Base-by-base conservation (phyloP, 805 yeast species). In the Yarrowia phangngaensis region DNA sequence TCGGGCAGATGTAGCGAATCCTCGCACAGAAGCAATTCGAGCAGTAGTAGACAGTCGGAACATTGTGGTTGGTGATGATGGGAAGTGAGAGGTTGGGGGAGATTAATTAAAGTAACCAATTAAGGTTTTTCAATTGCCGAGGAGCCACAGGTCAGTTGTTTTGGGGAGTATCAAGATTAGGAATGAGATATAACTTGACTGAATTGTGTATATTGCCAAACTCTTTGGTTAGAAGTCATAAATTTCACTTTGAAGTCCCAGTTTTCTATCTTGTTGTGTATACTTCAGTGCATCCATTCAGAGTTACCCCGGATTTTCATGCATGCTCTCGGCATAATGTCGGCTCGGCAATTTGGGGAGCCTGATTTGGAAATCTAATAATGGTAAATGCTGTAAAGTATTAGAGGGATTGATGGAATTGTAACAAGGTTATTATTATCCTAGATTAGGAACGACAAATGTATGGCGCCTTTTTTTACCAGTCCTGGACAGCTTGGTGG, bases 291-390 rank as follows among this genome's bases (percentile, higher is more conserved):
- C n/a, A n/a, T n/a, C n/a, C n/a, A n/a, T n/a, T n/a, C n/a, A n/a
- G 16, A 7, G 6, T 30, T 35, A 35, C 43, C 43, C 43, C 43
- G 30, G 43, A 35, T 35, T 35, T 22, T 3, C 4, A 29, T 35
- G 43, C 43, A 35, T 17, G 23, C 13, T 35, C 30, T 35, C 43
- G 43, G 43, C 43, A 35, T 24, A 9, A 20, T 35, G 20, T 35
- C 43, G 43, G 43, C 30, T 35, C 43, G 43, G 43, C 17, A 35
- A n/a, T 16, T 24, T 9, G 9, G 30, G 43, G 43, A 24, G 30
- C 12, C 20, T 20, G 20, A 20, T 27, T 8, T 15, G 29, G 15
- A 15, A 13, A 11, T 11, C 3, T 7, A 4, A 11, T 11, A n/a
- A 11, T 9, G 7, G 24, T 6, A n/a, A 32, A 5, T 33, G 19